Base-by-base conservation (phyloP, 345 rosid genomes). In the Gossypium bickii region DNA sequence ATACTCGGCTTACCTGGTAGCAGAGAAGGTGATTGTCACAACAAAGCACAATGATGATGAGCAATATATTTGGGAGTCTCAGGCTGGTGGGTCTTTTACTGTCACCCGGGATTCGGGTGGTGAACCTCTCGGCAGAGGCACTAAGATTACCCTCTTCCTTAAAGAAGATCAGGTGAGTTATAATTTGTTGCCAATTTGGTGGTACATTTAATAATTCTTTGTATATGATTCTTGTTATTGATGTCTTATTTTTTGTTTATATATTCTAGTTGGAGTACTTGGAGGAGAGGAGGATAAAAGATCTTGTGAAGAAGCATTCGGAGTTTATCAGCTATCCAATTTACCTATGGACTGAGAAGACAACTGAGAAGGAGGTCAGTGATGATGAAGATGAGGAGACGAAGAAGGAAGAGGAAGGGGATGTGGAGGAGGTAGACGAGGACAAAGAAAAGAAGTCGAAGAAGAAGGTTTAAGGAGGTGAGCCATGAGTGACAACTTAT, bases 321-420 rank as follows among this genome's bases (percentile, higher is more conserved):
- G 86, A 83, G 74, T 83, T 83, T 77, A 83, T 83, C 64, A 83
- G 86, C 70, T 83, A 81, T 29, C 86, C 84, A 2, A 83, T 83
- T 56, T 80, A 76, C 62, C 72, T 83, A 2, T 83, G 86, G 86
- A 74, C 82, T 3, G 84, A 83, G 84, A 83, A 83, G 67, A 81
- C 86, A 3, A 81, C 77, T 2, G 86, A 83, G 72, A 81, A 81
- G 71, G 81, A 83, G 72, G 67, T 83, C 18, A 81, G 82, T 67
- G 84, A 83, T 13, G 84, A 81, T 43, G 84, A 83, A 57, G 84
- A 83, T 1, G 86, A 83, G 53, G 84, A 83, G 18, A 57, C 82
- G 6, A 83, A 81, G 61, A 81, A 81, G 76, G 84, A 83, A 67
- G 79, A 81, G 12, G 86, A 76, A 44, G 86, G 82, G 0, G 76